Evolutionary conservation across 2,329 filamentous ascomycete genomes (phyloP), one percentile per base, ranked within the genome.

Genomic region (Alternaria ethzedia): DNA sequence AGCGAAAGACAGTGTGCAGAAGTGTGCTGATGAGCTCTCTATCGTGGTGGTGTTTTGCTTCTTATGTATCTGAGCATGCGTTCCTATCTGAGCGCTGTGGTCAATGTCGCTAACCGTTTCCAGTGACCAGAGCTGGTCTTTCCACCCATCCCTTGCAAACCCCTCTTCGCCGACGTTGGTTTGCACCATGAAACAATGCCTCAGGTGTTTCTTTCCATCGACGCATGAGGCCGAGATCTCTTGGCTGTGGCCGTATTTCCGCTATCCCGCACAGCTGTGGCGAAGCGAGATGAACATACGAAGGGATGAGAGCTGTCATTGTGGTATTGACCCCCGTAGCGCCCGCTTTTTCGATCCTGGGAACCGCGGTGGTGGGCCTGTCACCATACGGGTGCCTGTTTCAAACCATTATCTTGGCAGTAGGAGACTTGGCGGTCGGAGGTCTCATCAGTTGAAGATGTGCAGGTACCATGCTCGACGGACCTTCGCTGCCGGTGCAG

Each of bases 271-370:
- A 12, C 17, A 46, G 25, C 41, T 59, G 57, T 45, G 49, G 28
- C 57, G 57, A 59, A 59, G 57, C 57, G 57, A 59, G 12, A 59
- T 59, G 57, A 59, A 15, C 25, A 45, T 32, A 54, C 41, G 57
- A 46, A 23, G 13, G 23, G 13, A 41, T 30, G 47, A 32, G 17
- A 54, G 57, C 32, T 54, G 57, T 32, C 44, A 28, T 12, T 52
- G 47, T 59, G 25, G 47, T 36, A 25, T 59, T 59, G 10, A 25
- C 15, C 51, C 51, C 47, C 49, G 41, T 59, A 36, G 49, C 26
- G 49, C 49, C 28, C 41, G 23, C 43, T 54, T 54, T 30, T 21
- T 20, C n/a, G 13, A 46, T 32, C 47, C 46, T 44, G 36, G 17
- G 15, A 41, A 25, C 17, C 28, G 44, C 20, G 12, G 9, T 11